Conservation (phyloP, 495 filamentous ascomycete species). For the Neurospora africana region DNA sequence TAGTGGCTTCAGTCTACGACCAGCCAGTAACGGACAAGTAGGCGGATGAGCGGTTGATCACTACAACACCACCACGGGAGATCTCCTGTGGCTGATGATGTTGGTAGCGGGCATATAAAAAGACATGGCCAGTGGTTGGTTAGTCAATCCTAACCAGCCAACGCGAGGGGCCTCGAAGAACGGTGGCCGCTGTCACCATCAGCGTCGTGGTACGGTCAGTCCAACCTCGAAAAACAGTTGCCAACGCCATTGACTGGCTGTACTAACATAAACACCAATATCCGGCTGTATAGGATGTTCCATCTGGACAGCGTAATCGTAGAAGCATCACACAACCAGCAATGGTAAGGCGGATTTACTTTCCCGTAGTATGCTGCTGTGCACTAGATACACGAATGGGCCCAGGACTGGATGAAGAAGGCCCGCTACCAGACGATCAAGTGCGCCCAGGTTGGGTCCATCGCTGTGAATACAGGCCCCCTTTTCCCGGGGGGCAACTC, state of each 20-base stretch:
- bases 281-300: background rate
- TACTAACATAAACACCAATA: background rate
- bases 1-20: background rate
- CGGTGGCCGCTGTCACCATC: background rate
- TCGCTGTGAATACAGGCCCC: background rate
- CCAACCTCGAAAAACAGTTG: too few species aligned
- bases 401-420: background rate
- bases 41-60: background rate
- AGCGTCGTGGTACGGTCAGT: background rate
- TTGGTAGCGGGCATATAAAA: background rate
- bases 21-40: background rate
- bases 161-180: background rate
- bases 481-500: background rate
- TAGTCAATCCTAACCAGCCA: background rate
- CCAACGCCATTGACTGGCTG: background rate
- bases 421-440: background rate
- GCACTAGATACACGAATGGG: background rate
- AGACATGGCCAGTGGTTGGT: background rate
- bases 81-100: background rate
- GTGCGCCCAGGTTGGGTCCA: background rate
- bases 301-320: background rate
- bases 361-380: background rate
- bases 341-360: background rate
- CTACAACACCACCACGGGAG: background rate
- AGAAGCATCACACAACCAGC: background rate